Percentiles rank a stretch among this genome's conserved stretches.
These are phyloP conservation scores for Rhodotorula paludigena DNA, from an alignment of 768 basidiomycete genomes.

Conservation along the genomic window DNA sequence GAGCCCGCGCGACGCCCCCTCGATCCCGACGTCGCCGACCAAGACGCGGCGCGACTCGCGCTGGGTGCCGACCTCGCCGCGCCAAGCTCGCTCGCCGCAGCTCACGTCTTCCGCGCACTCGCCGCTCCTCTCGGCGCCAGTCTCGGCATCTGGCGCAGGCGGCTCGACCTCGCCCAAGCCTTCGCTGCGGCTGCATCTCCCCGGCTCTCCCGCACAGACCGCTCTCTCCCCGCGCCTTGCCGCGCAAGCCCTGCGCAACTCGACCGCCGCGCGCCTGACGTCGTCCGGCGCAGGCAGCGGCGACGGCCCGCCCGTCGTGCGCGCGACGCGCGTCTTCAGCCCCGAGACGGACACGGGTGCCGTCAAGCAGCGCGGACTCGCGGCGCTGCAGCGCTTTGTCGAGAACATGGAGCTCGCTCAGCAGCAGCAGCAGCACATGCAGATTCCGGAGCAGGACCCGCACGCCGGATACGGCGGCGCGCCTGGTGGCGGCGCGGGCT, in stretches of 20 bases:
- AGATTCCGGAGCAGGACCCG: no score
- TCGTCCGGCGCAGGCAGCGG: slow-evolving; percentile 17
- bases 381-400: slow-evolving; percentile 42
- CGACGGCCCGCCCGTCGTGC: slow-evolving; percentile 33
- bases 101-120: background rate
- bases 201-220: background rate
- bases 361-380: slow-evolving; percentile 41
- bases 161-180: background rate
- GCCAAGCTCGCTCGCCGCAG: slow-evolving; percentile 7
- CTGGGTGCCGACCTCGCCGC: slow-evolving; percentile 34
- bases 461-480: no score
- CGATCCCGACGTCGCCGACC: slow-evolving; percentile 1
- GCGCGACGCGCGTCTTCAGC: slow-evolving; percentile 40
- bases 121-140: background rate
- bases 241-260: slow-evolving; percentile 33
- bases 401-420: slow-evolving; percentile 36
- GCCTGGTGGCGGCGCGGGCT: no score
- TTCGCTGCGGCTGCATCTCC: slow-evolving; percentile 6
- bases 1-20: background rate
- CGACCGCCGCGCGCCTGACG: slow-evolving; percentile 32
- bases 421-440: background rate
- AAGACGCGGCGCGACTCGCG: slow-evolving; percentile 22
- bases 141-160: background rate
- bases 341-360: slow-evolving; percentile 40
- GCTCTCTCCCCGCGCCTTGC: slow-evolving; percentile 16